Conservation (phyloP, 495 filamentous ascomycete species). For the Aspergillus bertholletiae region DNA sequence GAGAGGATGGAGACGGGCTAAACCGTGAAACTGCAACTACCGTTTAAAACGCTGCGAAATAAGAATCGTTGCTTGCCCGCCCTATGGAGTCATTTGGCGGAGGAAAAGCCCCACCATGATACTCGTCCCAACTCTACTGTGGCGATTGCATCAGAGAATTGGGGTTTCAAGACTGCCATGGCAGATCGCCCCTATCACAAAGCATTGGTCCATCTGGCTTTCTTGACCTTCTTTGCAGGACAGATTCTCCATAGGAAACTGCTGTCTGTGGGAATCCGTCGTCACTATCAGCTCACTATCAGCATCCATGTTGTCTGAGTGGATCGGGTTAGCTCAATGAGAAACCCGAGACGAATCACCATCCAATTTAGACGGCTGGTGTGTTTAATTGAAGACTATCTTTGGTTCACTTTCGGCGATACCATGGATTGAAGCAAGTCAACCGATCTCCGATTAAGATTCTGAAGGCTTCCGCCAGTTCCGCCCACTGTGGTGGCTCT, state of each 20-base stretch:
- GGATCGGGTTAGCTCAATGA: not conserved
- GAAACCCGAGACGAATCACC: not conserved
- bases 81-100: not conserved
- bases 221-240: not conserved
- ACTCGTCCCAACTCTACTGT: not conserved
- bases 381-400: not conserved
- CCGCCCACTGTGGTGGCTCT: constrained; percentile 4
- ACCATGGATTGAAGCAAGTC: constrained; percentile 11
- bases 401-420: not conserved
- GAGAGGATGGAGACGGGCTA: not conserved
- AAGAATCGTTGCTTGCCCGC: not conserved
- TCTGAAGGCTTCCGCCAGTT: constrained; percentile 10
- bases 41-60: too few relatives aligned
- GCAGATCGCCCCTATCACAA: not conserved
- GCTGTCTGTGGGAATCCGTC: not conserved
- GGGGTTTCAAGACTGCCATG: not conserved
- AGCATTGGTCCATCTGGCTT: not conserved
- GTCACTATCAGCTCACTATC: too few relatives aligned
- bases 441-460: constrained; percentile 14
- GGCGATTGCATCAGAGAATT: not conserved
- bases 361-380: not conserved
- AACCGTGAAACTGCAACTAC: not conserved
- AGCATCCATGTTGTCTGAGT: not conserved
- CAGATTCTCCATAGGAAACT: not conserved
- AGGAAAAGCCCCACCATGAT: not conserved